These are phyloP conservation scores for California macrophylla DNA, from an alignment of 441 rosid genomes.

Conservation along the genomic window DNA sequence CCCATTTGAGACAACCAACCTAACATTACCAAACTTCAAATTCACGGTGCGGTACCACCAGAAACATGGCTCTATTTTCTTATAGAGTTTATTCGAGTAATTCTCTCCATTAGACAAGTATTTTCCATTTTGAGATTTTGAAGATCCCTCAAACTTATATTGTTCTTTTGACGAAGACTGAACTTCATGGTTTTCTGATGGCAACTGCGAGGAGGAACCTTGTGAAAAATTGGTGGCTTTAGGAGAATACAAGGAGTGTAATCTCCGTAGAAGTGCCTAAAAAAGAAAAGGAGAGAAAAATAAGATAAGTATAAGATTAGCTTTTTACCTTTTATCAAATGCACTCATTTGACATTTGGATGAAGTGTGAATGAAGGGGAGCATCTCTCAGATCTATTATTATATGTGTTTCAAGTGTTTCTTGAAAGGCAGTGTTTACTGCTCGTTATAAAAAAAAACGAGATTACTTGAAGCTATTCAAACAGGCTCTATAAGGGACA, in stretches of 20 bases:
- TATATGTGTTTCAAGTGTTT: not conserved
- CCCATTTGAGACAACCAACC: slow-evolving; percentile 39
- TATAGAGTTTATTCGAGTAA: slow-evolving; percentile 34
- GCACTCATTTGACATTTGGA: not conserved
- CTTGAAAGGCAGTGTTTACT: not conserved
- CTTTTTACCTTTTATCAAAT: not conserved
- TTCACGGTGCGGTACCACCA: slow-evolving; percentile 53
- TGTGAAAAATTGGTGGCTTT: slow-evolving; percentile 30
- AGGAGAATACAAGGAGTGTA: slow-evolving; percentile 46
- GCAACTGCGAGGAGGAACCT: slow-evolving; percentile 18
- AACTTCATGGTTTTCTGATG: slow-evolving; percentile 19
- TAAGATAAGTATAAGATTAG: not conserved
- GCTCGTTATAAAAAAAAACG: too few species aligned
- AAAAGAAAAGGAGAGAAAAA: not conserved
- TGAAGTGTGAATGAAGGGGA: not conserved
- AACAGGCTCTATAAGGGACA: not conserved
- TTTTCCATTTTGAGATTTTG: slow-evolving; percentile 19
- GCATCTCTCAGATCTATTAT: not conserved
- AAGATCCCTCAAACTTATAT: slow-evolving; percentile 24
- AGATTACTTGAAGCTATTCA: too few species aligned
- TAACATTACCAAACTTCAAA: slow-evolving; percentile 44
- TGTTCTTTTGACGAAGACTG: slow-evolving; percentile 22
- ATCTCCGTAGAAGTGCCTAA: slow-evolving; percentile 63
- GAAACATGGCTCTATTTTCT: slow-evolving; percentile 26
- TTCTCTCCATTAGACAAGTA: slow-evolving; percentile 21